Evolutionary conservation across 2,329 filamentous ascomycete genomes (phyloP), one percentile per base, ranked within the genome.

Genomic region (Grosmannia clavigera): DNA sequence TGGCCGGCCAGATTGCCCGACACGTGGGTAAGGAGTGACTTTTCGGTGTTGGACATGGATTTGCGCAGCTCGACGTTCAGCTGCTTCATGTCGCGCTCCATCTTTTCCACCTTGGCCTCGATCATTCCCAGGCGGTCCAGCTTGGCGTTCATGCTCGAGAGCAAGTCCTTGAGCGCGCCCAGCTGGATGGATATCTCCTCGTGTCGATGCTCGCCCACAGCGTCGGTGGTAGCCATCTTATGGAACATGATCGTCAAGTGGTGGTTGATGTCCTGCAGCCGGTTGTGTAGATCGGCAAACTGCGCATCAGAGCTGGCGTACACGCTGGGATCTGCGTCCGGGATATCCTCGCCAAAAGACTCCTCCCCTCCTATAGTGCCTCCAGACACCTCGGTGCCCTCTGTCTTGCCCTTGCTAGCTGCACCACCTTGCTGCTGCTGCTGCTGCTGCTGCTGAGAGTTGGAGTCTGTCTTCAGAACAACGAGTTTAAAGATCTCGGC

Each of bases 401-500:
- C 33, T 14, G 33, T 1, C 53, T 25, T 7, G 53, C 9, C 33
- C 27, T 10, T 38, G 52, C n/a, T 7, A 31, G 11, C 19, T 16
- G 40, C 25, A 19, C 66, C 59, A 65, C 66, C 29, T n/a, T 52
- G 46, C 46, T 56, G 48, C 57, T 63, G 55, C 43, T 57, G 57
- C 19, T 62, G 59, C 31, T 63, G 66, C 46, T 61, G 58, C 56
- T 60, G 50, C 50, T 56, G 59, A 25, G 38, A 19, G 40, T 43
- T 19, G 43, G 16, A 46, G 16, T 25, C 25, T 29, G 33, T 22
- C 5, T 9, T 11, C 68, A 85, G 83, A 58, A 94, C 82, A 43
- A 88, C 80, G 69, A 97, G 81, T 71, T 92, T 95, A 78, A 92
- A 94, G 65, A 96, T 73, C 73, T 99, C 94, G 68, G 96, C 95